Evolutionary conservation across 2,329 filamentous ascomycete genomes (phyloP), one percentile per base, ranked within the genome.

Genomic region (Diaporthe sp.): DNA sequence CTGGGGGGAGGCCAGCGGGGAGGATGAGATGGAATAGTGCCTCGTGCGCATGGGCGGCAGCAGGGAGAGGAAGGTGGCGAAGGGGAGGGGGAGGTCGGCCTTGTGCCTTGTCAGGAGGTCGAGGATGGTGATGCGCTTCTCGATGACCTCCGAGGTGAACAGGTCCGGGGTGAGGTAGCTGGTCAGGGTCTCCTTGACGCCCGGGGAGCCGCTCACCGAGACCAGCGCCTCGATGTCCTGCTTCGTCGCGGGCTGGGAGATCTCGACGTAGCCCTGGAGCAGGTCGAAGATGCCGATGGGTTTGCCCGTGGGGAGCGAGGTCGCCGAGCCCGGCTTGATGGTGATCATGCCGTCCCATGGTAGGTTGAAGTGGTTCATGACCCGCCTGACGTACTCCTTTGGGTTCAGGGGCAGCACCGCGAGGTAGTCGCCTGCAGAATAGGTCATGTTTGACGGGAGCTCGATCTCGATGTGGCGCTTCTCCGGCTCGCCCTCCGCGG

Each of bases 381-480:
- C 92, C 10, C 93, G 88, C 6, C 88, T 87, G 2, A 95, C 89
- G 5, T 87, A 91, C 42, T 88, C 84, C 58, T 87, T 87, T 1
- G 90, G 91, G 81, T 96, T 96, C 37, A 94, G 84, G 0, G 94
- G 94, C 1, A 95, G 85, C 4, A 95, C 86, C 0, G 93, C 93
- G 0, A 96, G 88, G 80, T 96, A 96, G 80, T 96, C 94, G 12
- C 94, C 94, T 3, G 92, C 89, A 49, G 89, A 87, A 82, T 95
- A 96, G 0, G 87, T 88, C 87, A 91, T 88, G 72, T 89, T 89
- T 0, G 88, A 88, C 0, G 94, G 94, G 1, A 96, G 86, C 76
- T 90, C 89, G 42, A 95, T 90, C 76, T 91, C 90, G 31, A 94
- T 88, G 76, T 92, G 88, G 31, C 90, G 89, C 85, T 95, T 95